Evolutionary conservation across 768 basidiomycete species (phyloP).

Genomic region (Albatrellus ellisii): DNA sequence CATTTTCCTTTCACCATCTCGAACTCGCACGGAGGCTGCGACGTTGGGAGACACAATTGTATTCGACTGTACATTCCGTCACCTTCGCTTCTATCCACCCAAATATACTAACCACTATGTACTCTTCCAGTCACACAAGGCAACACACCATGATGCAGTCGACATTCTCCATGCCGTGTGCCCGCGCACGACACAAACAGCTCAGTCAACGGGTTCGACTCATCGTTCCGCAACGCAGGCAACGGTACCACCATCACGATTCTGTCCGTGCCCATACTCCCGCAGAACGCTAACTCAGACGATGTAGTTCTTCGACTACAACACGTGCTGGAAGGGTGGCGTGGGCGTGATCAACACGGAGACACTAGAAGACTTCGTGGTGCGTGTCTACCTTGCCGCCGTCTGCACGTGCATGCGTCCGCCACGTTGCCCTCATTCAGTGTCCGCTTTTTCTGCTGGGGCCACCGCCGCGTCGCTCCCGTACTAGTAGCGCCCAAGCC

Average conservation of each 20-base stretch:
- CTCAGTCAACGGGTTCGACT: slow-evolving; percentile 47
- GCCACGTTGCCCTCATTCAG: no score
- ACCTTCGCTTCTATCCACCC: background rate
- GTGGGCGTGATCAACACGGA: slow-evolving; percentile 46
- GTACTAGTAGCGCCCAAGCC: no score
- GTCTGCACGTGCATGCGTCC: no score
- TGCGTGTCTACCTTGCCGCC: no score
- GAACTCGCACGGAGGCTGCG: no score
- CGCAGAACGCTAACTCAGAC: slow-evolving; percentile 29
- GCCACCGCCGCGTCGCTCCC: no score
- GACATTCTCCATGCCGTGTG: slow-evolving; percentile 46
- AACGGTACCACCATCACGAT: slow-evolving; percentile 35
- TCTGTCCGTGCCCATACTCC: slow-evolving; percentile 29
- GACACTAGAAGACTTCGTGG: slow-evolving; percentile 30
- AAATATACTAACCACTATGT: slow-evolving; percentile 26
- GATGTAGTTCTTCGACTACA: slow-evolving; percentile 49
- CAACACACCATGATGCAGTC: slow-evolving; percentile 34
- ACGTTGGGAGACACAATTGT: slow-evolving; percentile 32
- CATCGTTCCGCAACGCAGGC: slow-evolving; percentile 33
- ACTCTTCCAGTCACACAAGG: slow-evolving; percentile 30
- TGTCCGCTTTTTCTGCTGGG: no score
- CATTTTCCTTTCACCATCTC: no score
- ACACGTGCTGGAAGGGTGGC: slow-evolving; percentile 42
- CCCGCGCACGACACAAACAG: slow-evolving; percentile 32
- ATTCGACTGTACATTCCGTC: slow-evolving; percentile 38